Evolutionary conservation across 768 basidiomycete genomes (phyloP), one percentile per base, ranked within the genome.

Genomic region (Leucogyrophana mollusca): DNA sequence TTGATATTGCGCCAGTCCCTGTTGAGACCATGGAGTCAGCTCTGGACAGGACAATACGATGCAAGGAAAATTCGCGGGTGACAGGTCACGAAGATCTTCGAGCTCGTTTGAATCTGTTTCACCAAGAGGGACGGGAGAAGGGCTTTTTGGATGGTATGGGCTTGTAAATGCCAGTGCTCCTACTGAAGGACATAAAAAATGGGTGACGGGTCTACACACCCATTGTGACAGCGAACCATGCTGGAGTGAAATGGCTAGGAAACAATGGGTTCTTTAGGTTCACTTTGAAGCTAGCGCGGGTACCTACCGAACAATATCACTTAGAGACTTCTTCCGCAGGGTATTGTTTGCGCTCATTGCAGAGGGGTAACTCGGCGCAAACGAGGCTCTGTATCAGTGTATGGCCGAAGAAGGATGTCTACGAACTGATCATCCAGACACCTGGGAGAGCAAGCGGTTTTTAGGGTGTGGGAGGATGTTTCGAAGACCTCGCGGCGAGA

Each of bases 181-280:
- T 34, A 30, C 13, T 37, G 34, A 38, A 5, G 21, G 7, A 8
- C 9, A 14, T 10, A 9, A n/a, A 24, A 6, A 2, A 22, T n/a
- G n/a, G n/a, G n/a, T n/a, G n/a, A n/a, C n/a, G n/a, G 21, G 25
- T 23, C 17, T 35, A 59, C 70, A 42, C 34, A 74, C 74, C 80
- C 80, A 82, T 82, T 40, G 68, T 72, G 10, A 74, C 70, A 4
- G 78, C 68, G 51, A 77, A 77, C 80, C 78, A 82, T 61, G 74
- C 71, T 47, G 75, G 75, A 4, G 77, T 72, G 46, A 82, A 82
- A 57, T 79, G 69, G 22, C 78, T 74, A 18, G 37, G 13, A 18
- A n/a, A 36, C 34, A 22, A 27, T 18, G 9, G 20, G 32, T 45
- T 17, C 10, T 47, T 16, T 46, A 40, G 21, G 20, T 24, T 17